Base-by-base conservation (phyloP, 768 basidiomycete species). In the Collybia sp. region DNA sequence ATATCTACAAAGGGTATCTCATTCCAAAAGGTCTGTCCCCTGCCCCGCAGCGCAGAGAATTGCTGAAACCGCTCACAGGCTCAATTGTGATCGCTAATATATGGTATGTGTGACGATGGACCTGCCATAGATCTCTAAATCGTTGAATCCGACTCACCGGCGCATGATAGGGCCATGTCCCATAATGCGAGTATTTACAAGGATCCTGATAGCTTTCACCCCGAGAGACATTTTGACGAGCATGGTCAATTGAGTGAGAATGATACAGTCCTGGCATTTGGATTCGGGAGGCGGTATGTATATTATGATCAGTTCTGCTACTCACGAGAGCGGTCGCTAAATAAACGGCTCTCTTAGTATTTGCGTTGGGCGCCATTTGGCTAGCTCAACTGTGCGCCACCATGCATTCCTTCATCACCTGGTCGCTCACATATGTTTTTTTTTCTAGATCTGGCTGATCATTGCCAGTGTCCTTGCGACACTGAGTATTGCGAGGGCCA, bases 51-150 rank as follows among this genome's bases (percentile, higher is more conserved):
- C 17, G 35, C 17, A 6, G 10, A 10, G 10, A 3, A 37, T 37
- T 10, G 4, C 13, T 37, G 10, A 37, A 4, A 3, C 10, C 35
- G 31, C 47, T 44, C 9, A 49, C 45, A 40, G 40, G 43, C 34
- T 44, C 51, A 5, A 30, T 45, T n/a, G 38, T 44, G 10, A 32
- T 48, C 10, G 39, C 47, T 30, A 52, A 52, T 31, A 20, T 45
- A 13, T 52, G 51, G 51, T 52, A 45, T 17, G 34, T 13, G 25
- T 25, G 8, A 3, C 25, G 8, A 8, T 3, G 25, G 25, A 8
- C 25, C 25, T 8, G 15, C 35, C 12, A 17, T 33, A 32, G 13
- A 17, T 18, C 6, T 5, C 16, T 42, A 40, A 43, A 40, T 49
- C 35, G 17, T 10, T 17, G 2, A 1, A 32, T 31, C 10, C 15